These are phyloP conservation scores for Debaryomyces psychrophilus DNA, from an alignment of 1,139 yeast species.

Conservation along the genomic window DNA sequence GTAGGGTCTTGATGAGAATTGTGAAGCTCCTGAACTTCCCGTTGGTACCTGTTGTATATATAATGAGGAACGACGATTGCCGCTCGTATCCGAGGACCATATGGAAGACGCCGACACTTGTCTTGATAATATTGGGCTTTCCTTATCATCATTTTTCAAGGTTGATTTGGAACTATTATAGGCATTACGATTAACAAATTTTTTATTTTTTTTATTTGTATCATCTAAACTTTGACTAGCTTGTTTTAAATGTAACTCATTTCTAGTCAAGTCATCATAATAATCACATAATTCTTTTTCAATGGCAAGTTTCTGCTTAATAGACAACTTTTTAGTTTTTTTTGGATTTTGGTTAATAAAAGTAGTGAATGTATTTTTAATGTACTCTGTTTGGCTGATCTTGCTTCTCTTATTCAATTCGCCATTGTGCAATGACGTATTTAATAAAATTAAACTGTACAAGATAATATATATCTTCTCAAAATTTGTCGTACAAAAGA, in stretches of 20 bases:
- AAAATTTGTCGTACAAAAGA: constrained; percentile 54
- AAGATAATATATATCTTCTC: constrained; percentile 73
- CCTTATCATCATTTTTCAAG: constrained; percentile 2
- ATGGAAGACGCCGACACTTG: constrained; percentile 39
- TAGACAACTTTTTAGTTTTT: constrained; percentile 32
- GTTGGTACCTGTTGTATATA: constrained; percentile 37
- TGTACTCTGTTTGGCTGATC: constrained; percentile 53
- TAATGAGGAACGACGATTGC: constrained; percentile 30
- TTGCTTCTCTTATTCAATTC: constrained; percentile 45
- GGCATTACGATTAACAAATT: background rate
- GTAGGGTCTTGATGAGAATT: constrained; percentile 23
- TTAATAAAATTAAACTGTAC: constrained; percentile 72
- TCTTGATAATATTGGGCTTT: constrained; percentile 26
- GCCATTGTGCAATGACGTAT: constrained; percentile 66
- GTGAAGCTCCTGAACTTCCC: constrained; percentile 36
- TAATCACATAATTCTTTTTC: constrained; percentile 47
- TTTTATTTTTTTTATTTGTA: constrained; percentile 17
- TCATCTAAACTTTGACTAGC: background rate
- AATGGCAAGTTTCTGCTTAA: constrained; percentile 45
- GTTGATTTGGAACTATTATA: background rate
- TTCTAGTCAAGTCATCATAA: constrained; percentile 43
- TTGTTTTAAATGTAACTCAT: constrained; percentile 46
- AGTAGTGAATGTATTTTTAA: constrained; percentile 56
- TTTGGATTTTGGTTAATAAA: constrained; percentile 42
- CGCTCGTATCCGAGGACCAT: constrained; percentile 42